These are phyloP conservation scores for Pleurotus ostreatus DNA, from an alignment of 768 basidiomycete species.

Conservation along the genomic window DNA sequence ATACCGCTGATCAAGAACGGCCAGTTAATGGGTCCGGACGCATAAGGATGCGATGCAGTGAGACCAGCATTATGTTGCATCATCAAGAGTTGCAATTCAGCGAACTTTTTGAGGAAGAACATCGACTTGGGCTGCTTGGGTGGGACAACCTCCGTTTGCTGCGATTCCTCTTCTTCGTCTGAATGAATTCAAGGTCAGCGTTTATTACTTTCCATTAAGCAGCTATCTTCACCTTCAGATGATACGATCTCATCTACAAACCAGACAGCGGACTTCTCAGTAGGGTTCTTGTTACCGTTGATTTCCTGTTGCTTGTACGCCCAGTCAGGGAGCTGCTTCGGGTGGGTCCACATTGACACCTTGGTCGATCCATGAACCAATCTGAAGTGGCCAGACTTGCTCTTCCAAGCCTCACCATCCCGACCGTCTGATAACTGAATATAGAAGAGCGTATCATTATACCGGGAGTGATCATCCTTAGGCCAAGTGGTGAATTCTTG, in stretches of 20 bases:
- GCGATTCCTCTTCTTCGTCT: slow-evolving; percentile 54
- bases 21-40: slow-evolving; percentile 95
- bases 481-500: slow-evolving; percentile 96
- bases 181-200: slow-evolving; percentile 9
- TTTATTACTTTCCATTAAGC: too few species aligned
- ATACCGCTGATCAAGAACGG: slow-evolving; percentile 95
- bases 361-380: slow-evolving; percentile 85
- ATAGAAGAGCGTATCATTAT: slow-evolving; percentile 89
- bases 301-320: slow-evolving; percentile 96
- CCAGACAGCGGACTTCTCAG: slow-evolving; percentile 85
- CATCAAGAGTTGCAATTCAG: slow-evolving; percentile 92
- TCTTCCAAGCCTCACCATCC: slow-evolving; percentile 85
- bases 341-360: slow-evolving; percentile 93
- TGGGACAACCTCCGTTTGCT: slow-evolving; percentile 47
- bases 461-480: slow-evolving; percentile 68
- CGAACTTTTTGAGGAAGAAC: slow-evolving; percentile 94
- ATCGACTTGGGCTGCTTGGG: slow-evolving; percentile 72
- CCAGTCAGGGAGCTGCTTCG: slow-evolving; percentile 88
- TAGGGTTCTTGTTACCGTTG: slow-evolving; percentile 92
- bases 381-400: slow-evolving; percentile 90
- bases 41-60: slow-evolving; percentile 96
- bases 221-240: slow-evolving; percentile 54
- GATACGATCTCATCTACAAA: slow-evolving; percentile 78
- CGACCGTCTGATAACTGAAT: slow-evolving; percentile 68
- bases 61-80: slow-evolving; percentile 98